Evolutionary conservation across 768 basidiomycete genomes (phyloP).

Genomic region (Mycena metata): DNA sequence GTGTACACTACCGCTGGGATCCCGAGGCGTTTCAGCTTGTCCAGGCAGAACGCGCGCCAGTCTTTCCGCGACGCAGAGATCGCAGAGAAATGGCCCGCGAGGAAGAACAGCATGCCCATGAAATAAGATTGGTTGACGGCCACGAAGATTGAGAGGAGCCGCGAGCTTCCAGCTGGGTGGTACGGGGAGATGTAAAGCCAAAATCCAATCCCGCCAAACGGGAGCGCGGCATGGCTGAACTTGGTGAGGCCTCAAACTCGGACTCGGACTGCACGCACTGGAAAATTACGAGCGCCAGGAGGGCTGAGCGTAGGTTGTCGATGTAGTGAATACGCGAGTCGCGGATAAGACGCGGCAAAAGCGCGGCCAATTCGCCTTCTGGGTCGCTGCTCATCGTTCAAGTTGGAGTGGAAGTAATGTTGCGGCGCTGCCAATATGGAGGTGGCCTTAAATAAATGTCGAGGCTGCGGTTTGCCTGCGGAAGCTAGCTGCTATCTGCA

Average conservation of each 20-base stretch:
- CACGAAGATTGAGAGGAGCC: conserved; percentile 12
- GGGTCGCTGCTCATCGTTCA: conserved; percentile 28
- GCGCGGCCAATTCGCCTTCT: conserved; percentile 33
- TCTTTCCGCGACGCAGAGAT: conserved; percentile 13
- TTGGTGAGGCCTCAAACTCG: no score
- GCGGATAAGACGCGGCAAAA: conserved; percentile 32
- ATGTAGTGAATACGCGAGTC: conserved; percentile 30
- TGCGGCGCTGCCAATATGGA: no score
- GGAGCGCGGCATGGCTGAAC: conserved; percentile 28
- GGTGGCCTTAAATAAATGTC: no score
- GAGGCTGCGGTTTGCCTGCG: no score
- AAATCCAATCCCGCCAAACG: conserved; percentile 24
- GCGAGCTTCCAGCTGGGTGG: conserved; percentile 2
- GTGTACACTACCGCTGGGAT: conserved; percentile 32
- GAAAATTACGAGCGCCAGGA: conserved; percentile 33
- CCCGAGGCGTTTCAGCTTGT: conserved; percentile 33
- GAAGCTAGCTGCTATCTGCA: no score
- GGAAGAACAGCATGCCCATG: conserved; percentile 35
- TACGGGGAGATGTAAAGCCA: conserved; percentile 33
- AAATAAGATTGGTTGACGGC: conserved; percentile 35
- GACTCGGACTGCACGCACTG: no score
- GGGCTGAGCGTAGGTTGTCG: conserved; percentile 34
- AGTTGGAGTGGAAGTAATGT: background rate
- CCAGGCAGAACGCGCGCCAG: conserved; percentile 20
- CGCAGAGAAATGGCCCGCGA: conserved; percentile 31